phyloP scores from a whole-genome alignment of 345 rosid genomes.

The Sisymbrium altissimum region DNA sequence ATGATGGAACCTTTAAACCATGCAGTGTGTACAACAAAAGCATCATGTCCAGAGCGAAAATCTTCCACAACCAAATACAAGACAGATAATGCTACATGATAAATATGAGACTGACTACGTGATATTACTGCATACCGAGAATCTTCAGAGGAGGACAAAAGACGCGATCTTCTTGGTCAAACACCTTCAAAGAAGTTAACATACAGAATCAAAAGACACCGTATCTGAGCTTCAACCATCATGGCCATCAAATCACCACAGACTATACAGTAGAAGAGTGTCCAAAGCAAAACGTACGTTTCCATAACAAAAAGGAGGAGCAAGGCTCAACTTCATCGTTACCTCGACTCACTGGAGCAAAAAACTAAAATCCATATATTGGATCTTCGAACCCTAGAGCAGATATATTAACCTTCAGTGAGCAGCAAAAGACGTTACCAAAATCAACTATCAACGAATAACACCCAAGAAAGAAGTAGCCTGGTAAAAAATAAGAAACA shows the following conservation, averaged over 20 bases:
- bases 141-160: background rate
- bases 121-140: background rate
- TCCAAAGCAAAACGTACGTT: background rate
- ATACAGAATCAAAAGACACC: background rate
- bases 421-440: background rate
- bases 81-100: background rate
- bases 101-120: background rate
- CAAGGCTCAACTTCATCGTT: background rate
- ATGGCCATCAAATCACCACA: background rate
- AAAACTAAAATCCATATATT: background rate
- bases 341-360: background rate
- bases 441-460: background rate
- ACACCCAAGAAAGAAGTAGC: background rate
- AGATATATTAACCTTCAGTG: background rate
- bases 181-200: background rate
- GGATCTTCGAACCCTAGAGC: background rate
- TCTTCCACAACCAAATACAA: background rate
- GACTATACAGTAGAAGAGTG: background rate
- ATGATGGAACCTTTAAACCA: background rate
- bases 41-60: background rate
- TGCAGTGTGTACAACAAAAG: background rate
- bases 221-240: background rate
- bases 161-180: background rate
- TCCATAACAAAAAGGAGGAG: background rate
- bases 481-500: background rate